These are phyloP conservation scores for Acanthamoeba lenticulata DNA, from an alignment of 208 protist species.

Conservation along the genomic window DNA sequence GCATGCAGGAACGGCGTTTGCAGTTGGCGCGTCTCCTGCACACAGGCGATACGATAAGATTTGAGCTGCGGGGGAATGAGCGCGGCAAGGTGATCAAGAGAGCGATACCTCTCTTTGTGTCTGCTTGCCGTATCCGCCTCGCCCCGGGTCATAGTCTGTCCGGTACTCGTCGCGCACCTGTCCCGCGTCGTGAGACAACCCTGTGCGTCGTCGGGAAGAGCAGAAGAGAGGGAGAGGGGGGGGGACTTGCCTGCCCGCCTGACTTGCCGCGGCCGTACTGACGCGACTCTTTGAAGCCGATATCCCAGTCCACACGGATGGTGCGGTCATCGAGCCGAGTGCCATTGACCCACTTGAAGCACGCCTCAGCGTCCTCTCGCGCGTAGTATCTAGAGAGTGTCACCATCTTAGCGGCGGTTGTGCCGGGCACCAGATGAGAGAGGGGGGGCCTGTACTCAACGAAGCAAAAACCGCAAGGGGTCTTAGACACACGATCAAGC, in stretches of 20 bases:
- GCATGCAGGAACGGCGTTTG: not conserved
- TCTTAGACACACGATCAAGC: conserved; percentile 93
- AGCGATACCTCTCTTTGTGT: not conserved
- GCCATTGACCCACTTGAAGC: conserved; percentile 90
- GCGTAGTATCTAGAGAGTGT: conserved; percentile 88
- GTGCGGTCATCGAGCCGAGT: conserved; percentile 88
- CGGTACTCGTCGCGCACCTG: conserved; percentile 80
- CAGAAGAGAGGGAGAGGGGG: not conserved
- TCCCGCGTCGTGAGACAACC: not conserved
- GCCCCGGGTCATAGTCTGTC: conserved; percentile 78
- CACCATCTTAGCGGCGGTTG: not conserved
- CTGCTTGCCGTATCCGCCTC: conserved; percentile 80
- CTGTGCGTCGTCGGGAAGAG: not conserved
- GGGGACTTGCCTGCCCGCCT: conserved; percentile 82
- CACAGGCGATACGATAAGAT: not conserved
- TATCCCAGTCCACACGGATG: conserved; percentile 90
- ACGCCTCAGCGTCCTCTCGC: conserved; percentile 91
- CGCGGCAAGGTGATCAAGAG: not conserved
- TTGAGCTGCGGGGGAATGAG: not conserved
- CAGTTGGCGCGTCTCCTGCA: not conserved
- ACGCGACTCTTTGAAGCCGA: conserved; percentile 89
- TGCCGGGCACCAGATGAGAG: not conserved
- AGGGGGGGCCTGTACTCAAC: conserved; percentile 90
- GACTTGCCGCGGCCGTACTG: conserved; percentile 91
- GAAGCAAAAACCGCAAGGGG: conserved; percentile 99